Base-by-base conservation (phyloP, 1,284 basidiomycete species). In the Cryptococcus sp. region DNA sequence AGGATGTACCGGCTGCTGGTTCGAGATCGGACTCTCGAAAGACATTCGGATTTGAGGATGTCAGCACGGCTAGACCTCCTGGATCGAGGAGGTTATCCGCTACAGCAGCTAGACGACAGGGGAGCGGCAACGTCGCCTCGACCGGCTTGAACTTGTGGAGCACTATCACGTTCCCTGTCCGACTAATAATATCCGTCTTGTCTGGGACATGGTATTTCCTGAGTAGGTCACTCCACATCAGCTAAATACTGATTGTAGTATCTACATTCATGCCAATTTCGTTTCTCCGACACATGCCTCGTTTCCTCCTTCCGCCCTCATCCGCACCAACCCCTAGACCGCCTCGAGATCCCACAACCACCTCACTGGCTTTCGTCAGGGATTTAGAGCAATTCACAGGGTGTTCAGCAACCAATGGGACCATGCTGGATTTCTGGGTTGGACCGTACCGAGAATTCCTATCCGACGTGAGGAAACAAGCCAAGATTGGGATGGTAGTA, bases 371-470 rank as follows among this genome's bases (percentile, higher is more conserved):
- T 21, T 69, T 72, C 48, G 60, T 75, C 24, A 62, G 64, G 18
- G 69, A 70, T 13, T 59, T 75, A 43, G 70, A 73, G 51, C 46
- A 52, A 1, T 59, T 67, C 21, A 73, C 71, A 1, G 57, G 65
- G 34, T 57, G 54, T 16, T 67, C 70, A 1, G 49, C 61, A 0
- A 31, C 60, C 0, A 45, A 54, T 0, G 65, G 63, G 4, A 62
- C 63, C 11, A 76, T 92, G 0, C 89, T 90, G 0, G 86, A 90
- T 55, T 92, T 96, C 76, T 84, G 80, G 48, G 70, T 86, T 3
- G 86, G 86, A 0, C 80, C 83, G n/a, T 97, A 98, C 68, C 88
- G 93, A 57, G 82, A 86, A 7, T 86, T 86, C 40, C 74, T 94
- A 54, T 80, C 82, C 45, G 68, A 73, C 16, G 86, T 88, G 53